These are phyloP conservation scores for Nannizziopsis barbatae DNA, from an alignment of 2,329 filamentous ascomycete species.

Conservation along the genomic window DNA sequence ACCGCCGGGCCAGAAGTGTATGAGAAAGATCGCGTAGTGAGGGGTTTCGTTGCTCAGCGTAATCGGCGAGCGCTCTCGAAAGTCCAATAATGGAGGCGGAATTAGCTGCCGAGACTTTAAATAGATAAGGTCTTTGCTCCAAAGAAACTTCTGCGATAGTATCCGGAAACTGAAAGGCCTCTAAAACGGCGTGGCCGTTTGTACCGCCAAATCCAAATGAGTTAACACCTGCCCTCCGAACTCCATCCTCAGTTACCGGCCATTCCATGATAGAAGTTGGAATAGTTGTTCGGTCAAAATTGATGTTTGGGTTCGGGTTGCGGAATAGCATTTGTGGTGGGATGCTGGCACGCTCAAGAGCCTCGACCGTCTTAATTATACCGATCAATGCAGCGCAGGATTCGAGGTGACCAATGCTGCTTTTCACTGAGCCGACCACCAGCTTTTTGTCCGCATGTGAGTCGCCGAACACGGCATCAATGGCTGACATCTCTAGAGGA, in stretches of 20 bases:
- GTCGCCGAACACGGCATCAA: constrained; percentile 15
- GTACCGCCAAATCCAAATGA: constrained; percentile 17
- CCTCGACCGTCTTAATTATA: constrained; percentile 23
- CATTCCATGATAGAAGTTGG: constrained; percentile 14
- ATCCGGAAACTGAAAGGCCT: constrained; percentile 9
- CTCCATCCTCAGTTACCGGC: constrained; percentile 13
- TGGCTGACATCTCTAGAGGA: constrained; percentile 18
- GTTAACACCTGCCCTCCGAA: constrained; percentile 18
- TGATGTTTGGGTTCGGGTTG: constrained; percentile 17
- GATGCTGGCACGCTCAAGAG: constrained; percentile 20
- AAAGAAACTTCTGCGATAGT: not conserved
- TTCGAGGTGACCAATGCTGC: constrained; percentile 27
- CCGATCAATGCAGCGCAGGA: constrained; percentile 20
- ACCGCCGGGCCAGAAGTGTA: too few relatives aligned
- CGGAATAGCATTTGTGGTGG: constrained; percentile 22
- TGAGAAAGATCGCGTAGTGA: too few relatives aligned
- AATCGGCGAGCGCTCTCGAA: not conserved
- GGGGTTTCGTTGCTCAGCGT: too few relatives aligned
- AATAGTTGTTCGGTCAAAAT: constrained; percentile 18
- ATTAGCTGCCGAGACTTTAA: not conserved
- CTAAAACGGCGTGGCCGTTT: constrained; percentile 16
- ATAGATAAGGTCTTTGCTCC: not conserved
- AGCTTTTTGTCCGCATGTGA: not conserved
- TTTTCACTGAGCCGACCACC: constrained; percentile 21
- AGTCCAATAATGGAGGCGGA: not conserved